Conservation (phyloP, 805 yeast species). For the Blastobotrys parvus region DNA sequence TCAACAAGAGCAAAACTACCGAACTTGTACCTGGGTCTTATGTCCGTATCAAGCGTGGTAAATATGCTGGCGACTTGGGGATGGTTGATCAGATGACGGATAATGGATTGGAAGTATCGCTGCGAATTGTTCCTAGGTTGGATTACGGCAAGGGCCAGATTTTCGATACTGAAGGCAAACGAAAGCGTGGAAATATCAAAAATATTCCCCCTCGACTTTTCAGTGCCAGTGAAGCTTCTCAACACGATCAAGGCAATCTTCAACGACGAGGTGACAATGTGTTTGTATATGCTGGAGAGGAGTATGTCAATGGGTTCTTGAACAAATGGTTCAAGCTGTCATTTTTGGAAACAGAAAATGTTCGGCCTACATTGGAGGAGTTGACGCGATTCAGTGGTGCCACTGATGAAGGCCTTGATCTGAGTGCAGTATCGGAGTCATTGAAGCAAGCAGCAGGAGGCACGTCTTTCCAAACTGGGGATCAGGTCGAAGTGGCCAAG, state of each 20-base stretch:
- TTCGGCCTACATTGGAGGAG: slow-evolving; percentile 84
- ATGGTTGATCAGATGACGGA: slow-evolving; percentile 88
- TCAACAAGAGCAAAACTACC: slow-evolving; percentile 78
- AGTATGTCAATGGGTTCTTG: slow-evolving; percentile 81
- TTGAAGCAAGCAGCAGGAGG: slow-evolving; percentile 55
- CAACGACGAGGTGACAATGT: slow-evolving; percentile 46
- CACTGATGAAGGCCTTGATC: slow-evolving; percentile 79
- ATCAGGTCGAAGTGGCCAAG: slow-evolving; percentile 78
- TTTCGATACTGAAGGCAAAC: slow-evolving; percentile 39
- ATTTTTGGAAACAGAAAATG: slow-evolving; percentile 65
- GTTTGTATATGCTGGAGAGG: slow-evolving; percentile 76
- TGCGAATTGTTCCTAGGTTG: slow-evolving; percentile 85
- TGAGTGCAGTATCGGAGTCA: slow-evolving; percentile 80
- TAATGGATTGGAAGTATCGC: slow-evolving; percentile 90
- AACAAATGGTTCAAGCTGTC: slow-evolving; percentile 80
- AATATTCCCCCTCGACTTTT: slow-evolving; percentile 86
- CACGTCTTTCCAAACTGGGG: slow-evolving; percentile 80
- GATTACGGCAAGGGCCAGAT: slow-evolving; percentile 64
- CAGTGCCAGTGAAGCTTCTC: slow-evolving; percentile 80
- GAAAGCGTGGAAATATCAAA: slow-evolving; percentile 47
- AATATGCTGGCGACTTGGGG: slow-evolving; percentile 87
- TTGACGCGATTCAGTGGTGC: slow-evolving; percentile 69
- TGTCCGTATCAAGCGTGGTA: slow-evolving; percentile 84
- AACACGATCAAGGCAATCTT: slow-evolving; percentile 67
- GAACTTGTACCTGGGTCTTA: slow-evolving; percentile 87